These are phyloP conservation scores for Plantago coronopus DNA, from an alignment of 305 asterid genomes.

Conservation along the genomic window DNA sequence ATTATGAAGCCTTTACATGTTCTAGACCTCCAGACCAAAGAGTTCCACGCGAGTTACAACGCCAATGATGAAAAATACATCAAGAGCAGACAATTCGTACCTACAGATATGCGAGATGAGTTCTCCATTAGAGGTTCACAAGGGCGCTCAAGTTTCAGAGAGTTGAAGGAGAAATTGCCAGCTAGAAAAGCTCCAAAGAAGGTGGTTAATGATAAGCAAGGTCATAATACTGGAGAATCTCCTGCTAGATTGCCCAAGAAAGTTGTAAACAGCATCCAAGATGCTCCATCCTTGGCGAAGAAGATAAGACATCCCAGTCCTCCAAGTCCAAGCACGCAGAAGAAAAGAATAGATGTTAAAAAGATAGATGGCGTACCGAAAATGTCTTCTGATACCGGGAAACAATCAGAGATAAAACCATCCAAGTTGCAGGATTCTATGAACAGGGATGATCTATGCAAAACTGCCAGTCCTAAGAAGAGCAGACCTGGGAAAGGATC, in stretches of 20 bases:
- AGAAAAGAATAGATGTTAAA: constrained; percentile 35
- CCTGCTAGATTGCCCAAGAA: constrained; percentile 23
- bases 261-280: constrained; percentile 19
- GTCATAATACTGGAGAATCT: constrained; percentile 21
- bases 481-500: constrained; percentile 35
- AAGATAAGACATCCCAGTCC: constrained; percentile 29
- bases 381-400: constrained; percentile 31
- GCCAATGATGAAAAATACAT: constrained; percentile 23
- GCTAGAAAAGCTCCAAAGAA: constrained; percentile 28
- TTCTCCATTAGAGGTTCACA: constrained; percentile 10
- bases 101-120: constrained; percentile 30
- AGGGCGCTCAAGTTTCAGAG: constrained; percentile 25
- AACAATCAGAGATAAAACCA: constrained; percentile 28
- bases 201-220: constrained; percentile 27
- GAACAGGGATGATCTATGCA: constrained; percentile 23
- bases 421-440: constrained; percentile 26
- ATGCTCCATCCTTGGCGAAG: constrained; percentile 27
- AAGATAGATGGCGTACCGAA: constrained; percentile 30
- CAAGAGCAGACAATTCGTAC: constrained; percentile 24
- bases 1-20: constrained; percentile 53
- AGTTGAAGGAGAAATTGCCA: constrained; percentile 23
- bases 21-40: constrained; percentile 24
- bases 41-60: constrained; percentile 15
- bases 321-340: constrained; percentile 32
- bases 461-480: constrained; percentile 26